Conservation (phyloP, 1,139 yeast species). For the Meyerozyma smithsonii region DNA sequence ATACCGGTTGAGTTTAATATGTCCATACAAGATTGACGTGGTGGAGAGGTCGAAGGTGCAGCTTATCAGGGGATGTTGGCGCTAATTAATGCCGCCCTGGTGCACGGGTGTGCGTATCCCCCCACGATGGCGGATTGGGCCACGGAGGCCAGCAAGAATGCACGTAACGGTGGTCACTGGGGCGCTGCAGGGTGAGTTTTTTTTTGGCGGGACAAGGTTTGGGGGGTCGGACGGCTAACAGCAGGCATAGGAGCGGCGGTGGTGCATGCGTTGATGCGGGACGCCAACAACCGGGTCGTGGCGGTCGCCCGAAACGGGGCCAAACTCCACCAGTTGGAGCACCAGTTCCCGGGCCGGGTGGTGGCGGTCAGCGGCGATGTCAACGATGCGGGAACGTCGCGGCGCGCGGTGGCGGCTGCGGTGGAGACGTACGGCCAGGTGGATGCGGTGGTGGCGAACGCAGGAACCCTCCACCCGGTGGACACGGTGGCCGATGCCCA, state of each 20-base stretch:
- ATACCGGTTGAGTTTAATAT: not conserved
- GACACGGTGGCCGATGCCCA: slow-evolving; percentile 47
- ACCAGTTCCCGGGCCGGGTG: slow-evolving; percentile 48
- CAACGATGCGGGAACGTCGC: slow-evolving; percentile 34
- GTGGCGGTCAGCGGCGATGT: slow-evolving; percentile 67
- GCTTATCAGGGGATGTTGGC: slow-evolving; percentile 1
- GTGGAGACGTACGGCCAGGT: slow-evolving; percentile 52
- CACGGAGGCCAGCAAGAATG: slow-evolving; percentile 2
- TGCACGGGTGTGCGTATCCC: not conserved
- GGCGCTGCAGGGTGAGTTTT: slow-evolving; percentile 50
- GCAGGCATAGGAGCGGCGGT: slow-evolving; percentile 75
- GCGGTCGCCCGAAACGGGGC: slow-evolving; percentile 68
- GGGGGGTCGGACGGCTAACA: slow-evolving; percentile 12
- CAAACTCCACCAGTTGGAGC: slow-evolving; percentile 37
- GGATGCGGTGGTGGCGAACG: slow-evolving; percentile 75
- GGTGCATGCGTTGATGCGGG: slow-evolving; percentile 47
- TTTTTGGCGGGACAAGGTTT: slow-evolving; percentile 1
- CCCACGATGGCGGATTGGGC: not conserved
- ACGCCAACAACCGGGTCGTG: slow-evolving; percentile 37
- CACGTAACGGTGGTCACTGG: slow-evolving; percentile 57
- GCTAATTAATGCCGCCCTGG: not conserved
- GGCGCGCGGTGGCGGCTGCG: slow-evolving; percentile 44
- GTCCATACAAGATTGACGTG: not conserved
- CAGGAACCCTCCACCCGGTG: slow-evolving; percentile 85
- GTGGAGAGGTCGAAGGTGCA: not conserved